Conservation (phyloP, 306 rosid genomes). For the Vigna reflexopilosa region DNA sequence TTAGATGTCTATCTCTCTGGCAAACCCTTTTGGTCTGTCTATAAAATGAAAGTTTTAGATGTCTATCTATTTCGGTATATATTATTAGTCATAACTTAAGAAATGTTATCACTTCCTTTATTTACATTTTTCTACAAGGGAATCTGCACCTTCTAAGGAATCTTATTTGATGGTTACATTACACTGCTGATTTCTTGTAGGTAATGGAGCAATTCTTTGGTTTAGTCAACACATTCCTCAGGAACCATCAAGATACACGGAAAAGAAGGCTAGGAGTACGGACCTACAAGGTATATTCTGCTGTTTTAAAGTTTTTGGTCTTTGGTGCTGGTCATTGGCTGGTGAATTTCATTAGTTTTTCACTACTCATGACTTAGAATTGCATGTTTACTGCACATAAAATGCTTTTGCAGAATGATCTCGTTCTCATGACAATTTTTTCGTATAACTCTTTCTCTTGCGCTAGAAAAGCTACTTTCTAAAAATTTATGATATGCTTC, state of each 20-base stretch:
- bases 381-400: background rate
- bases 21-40: background rate
- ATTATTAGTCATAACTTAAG: constrained; percentile 11
- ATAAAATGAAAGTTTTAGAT: background rate
- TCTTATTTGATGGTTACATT: constrained; percentile 15
- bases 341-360: constrained; percentile 34
- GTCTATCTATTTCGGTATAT: background rate
- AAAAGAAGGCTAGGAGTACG: constrained; percentile 89
- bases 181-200: constrained; percentile 54
- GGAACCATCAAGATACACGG: constrained; percentile 80
- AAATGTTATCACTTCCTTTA: constrained; percentile 19
- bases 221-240: constrained; percentile 91
- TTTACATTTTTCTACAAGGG: constrained; percentile 15
- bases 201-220: constrained; percentile 97
- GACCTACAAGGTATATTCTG: constrained; percentile 82
- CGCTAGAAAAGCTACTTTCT: constrained; percentile 22
- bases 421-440: constrained; percentile 12
- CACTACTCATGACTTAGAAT: constrained; percentile 15
- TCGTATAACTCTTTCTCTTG: constrained; percentile 8
- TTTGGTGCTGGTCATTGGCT: constrained; percentile 30
- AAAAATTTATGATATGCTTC: constrained; percentile 19
- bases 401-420: constrained; percentile 31
- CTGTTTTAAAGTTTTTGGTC: constrained; percentile 30
- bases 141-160: constrained; percentile 18
- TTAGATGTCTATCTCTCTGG: constrained; percentile 2